Evolutionary conservation across 2,329 filamentous ascomycete species (phyloP), one percentile per base, ranked within the genome.

Genomic region (Paecilomyces fulvus): DNA sequence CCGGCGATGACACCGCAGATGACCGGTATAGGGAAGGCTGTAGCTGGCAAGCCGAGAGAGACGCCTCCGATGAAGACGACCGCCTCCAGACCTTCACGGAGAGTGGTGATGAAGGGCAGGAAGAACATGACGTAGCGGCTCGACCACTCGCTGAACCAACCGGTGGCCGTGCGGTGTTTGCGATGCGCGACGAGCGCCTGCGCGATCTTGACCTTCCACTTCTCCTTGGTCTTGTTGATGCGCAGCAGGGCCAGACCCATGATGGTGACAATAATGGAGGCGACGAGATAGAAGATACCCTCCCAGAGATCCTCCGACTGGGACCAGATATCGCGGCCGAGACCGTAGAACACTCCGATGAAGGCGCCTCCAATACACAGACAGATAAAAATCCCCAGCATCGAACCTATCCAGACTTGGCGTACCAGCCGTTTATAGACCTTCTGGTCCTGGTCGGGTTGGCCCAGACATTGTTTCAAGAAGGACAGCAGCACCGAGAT

Each of bases 1-100:
- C 90, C 91, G 17, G 84, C 79, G 21, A 95, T 73, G 2, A 91
- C 87, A 9, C 37, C 37, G 37, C 37, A 43, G 37, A 43, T 17
- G 37, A 43, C 37, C 0, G 91, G 84, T 5, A 95, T 74, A 2
- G 91, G 90, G 54, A 95, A 88, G 0, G 90, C 80, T 4, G 81
- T 83, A 1, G 89, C 89, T 0, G 90, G 89, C 3, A 88, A 78
- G 0, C 85, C 83, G 55, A 95, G 84, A 2, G 87, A 87, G 3
- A 96, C 90, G 20, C 91, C 91, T n/a, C 89, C 89, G 55, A 95
- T 84, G 70, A 95, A 95, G 23, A 95, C 82, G 31, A 95, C 86
- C 0, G 88, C 89, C 70, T 96, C 91, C 28, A 95, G 82, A 2
- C 90, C 91, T 70, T 95, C 91, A 33, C 91, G 80, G 12, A 95